Percentiles rank a stretch among this genome's conserved stretches.
Conservation (phyloP, 768 basidiomycete genomes). For the Trametes villosa region DNA sequence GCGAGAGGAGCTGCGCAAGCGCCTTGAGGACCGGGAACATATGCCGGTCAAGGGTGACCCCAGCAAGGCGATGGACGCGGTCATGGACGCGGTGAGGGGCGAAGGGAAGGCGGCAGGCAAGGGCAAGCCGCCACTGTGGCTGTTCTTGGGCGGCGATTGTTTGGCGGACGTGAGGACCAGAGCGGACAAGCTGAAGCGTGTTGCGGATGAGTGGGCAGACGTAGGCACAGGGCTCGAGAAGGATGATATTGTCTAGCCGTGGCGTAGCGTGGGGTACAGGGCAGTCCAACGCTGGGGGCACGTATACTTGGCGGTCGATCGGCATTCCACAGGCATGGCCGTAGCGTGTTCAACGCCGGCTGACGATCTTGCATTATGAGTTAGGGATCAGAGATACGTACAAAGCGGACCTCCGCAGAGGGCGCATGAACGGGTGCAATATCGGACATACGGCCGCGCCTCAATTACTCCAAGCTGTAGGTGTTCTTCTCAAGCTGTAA, state of each 20-base stretch:
- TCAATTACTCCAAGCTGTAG: conserved; percentile 61
- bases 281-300: too few species aligned
- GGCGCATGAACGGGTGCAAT: too few species aligned
- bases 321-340: too few species aligned
- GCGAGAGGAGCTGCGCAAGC: conserved; percentile 9
- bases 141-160: conserved; percentile 33
- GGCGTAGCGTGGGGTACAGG: too few species aligned
- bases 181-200: conserved; percentile 26
- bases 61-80: conserved; percentile 28
- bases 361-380: too few species aligned
- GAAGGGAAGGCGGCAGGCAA: conserved; percentile 32
- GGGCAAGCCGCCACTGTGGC: conserved; percentile 22
- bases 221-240: conserved; percentile 8
- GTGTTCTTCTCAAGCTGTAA: conserved; percentile 86
- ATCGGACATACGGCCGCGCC: background rate
- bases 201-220: conserved; percentile 17
- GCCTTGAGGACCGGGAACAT: conserved; percentile 2
- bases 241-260: background rate
- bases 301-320: too few species aligned
- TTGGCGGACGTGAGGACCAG: conserved; percentile 27
- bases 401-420: too few species aligned
- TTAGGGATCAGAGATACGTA: too few species aligned
- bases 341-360: too few species aligned
- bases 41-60: conserved; percentile 32
- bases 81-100: conserved; percentile 34